These are phyloP conservation scores for Stentor roeselii DNA, from an alignment of 73 alveolate species.

Conservation along the genomic window DNA sequence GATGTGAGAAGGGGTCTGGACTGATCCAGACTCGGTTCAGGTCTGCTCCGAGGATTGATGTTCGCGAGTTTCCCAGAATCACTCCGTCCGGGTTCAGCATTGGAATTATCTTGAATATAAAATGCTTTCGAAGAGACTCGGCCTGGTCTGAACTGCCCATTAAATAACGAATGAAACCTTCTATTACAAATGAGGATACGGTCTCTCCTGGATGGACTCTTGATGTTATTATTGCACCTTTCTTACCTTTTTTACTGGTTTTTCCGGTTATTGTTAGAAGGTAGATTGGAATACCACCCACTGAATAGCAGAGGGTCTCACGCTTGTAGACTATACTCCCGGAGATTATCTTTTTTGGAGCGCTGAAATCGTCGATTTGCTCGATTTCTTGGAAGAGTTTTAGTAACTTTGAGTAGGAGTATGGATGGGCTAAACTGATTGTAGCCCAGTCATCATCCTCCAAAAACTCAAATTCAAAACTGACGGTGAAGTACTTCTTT, in stretches of 20 bases:
- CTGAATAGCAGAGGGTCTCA: constrained; percentile 14
- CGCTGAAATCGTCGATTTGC: not conserved
- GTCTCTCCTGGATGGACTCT: constrained; percentile 85
- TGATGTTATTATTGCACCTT: constrained; percentile 56
- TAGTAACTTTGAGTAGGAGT: constrained; percentile 60
- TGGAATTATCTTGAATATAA: constrained; percentile 76
- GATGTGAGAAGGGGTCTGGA: constrained; percentile 78
- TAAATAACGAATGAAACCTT: constrained; percentile 58
- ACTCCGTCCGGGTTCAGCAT: constrained; percentile 97
- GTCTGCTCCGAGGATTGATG: constrained; percentile 85
- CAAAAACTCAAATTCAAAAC: constrained; percentile 54
- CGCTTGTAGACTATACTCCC: not conserved
- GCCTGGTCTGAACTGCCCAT: constrained; percentile 33
- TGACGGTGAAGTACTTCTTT: constrained; percentile 28
- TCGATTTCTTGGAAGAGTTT: constrained; percentile 20
- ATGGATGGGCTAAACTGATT: constrained; percentile 88
- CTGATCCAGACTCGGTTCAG: constrained; percentile 84
- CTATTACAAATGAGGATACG: constrained; percentile 51
- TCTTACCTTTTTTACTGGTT: constrained; percentile 43
- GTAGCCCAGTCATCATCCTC: constrained; percentile 55
- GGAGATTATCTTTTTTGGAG: not conserved
- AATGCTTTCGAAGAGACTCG: constrained; percentile 53
- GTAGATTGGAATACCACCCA: constrained; percentile 28
- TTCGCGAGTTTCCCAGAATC: constrained; percentile 83
- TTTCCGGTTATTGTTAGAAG: constrained; percentile 37